A percentile compares a stretch with the other conserved stretches of the same genome.
Evolutionary conservation across 345 rosid species (phyloP).

Genomic region (Rhodomyrtus tomentosa): DNA sequence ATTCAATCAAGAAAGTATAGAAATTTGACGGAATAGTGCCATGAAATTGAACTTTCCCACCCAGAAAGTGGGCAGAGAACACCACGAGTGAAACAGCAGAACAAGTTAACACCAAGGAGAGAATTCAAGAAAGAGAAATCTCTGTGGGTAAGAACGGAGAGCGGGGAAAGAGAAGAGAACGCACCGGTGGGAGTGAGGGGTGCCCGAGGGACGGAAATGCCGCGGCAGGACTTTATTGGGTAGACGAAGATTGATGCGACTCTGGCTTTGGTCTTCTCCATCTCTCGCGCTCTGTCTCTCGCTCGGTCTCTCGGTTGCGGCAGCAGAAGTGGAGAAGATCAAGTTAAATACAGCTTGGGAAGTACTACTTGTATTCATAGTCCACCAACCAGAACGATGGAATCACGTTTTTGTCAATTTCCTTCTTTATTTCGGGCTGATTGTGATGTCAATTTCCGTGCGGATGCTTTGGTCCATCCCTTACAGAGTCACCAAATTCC

Average conservation of each 20-base stretch:
- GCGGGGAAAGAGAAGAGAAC: not conserved
- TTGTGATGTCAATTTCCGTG: too few relatives aligned
- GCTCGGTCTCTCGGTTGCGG: not conserved
- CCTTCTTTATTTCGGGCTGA: too few relatives aligned
- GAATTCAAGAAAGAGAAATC: not conserved
- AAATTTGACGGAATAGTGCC: not conserved
- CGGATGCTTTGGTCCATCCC: too few relatives aligned
- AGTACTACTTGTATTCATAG: too few relatives aligned
- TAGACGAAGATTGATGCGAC: conserved; percentile 59
- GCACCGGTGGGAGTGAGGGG: conserved; percentile 75
- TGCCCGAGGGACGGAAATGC: conserved; percentile 56
- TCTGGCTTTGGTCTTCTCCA: conserved; percentile 11
- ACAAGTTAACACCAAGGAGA: not conserved
- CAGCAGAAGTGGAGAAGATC: not conserved
- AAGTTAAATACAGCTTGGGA: too few relatives aligned
- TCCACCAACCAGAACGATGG: too few relatives aligned
- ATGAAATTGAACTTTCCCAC: not conserved
- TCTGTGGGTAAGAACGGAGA: not conserved
- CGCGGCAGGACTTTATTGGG: conserved; percentile 81
- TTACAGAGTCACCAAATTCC: too few relatives aligned
- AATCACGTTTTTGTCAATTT: too few relatives aligned
- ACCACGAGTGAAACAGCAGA: not conserved
- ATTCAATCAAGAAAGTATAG: not conserved
- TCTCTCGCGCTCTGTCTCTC: conserved; percentile 64
- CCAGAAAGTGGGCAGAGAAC: not conserved